Evolutionary conservation across 768 basidiomycete genomes (phyloP).

Genomic region (Suillus subluteus): DNA sequence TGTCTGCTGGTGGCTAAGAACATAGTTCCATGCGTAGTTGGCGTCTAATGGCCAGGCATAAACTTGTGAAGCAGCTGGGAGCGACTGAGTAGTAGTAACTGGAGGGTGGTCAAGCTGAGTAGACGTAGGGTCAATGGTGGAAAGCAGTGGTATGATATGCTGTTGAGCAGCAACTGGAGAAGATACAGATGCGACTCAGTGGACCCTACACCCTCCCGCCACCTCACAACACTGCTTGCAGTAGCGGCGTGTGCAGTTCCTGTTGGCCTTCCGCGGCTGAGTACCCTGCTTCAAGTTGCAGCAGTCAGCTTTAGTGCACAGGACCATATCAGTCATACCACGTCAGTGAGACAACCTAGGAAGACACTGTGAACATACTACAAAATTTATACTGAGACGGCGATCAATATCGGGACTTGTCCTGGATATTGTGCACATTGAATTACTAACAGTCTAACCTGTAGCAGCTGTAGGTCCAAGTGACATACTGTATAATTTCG

Average conservation of each 20-base stretch:
- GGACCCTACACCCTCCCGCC: background rate
- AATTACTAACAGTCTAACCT: background rate
- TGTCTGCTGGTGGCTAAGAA: background rate
- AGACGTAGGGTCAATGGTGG: background rate
- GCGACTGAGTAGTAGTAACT: background rate
- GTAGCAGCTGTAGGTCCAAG: background rate
- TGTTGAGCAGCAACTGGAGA: background rate
- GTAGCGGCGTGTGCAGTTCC: background rate
- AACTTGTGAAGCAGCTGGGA: background rate
- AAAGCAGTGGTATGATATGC: background rate
- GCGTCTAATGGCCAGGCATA: background rate
- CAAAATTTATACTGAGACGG: conserved; percentile 7
- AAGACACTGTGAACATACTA: background rate
- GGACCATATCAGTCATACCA: background rate
- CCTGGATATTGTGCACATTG: background rate
- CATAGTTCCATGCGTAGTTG: background rate
- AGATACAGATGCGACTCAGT: background rate
- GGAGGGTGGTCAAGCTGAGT: background rate
- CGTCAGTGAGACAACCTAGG: no score
- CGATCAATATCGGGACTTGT: conserved; percentile 2
- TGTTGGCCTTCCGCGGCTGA: background rate
- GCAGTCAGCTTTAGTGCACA: background rate
- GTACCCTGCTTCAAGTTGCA: background rate
- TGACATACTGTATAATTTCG: no score
- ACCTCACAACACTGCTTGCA: conserved; percentile 3